Evolutionary conservation across 2,329 filamentous ascomycete genomes (phyloP).

Genomic region (Exophiala spinifera): DNA sequence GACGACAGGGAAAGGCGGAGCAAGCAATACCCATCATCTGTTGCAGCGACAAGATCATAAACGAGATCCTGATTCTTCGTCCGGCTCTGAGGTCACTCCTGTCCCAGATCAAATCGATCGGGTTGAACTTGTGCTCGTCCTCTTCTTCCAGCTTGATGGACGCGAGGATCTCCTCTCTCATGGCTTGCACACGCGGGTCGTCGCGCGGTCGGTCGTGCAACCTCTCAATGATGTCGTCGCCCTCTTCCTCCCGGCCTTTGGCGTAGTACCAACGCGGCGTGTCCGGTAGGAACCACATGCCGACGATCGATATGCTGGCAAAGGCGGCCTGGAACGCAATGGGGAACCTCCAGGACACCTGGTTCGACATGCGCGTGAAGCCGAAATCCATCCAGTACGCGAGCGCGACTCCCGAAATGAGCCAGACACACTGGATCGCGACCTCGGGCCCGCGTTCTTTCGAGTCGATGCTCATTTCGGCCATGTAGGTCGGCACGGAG

Average conservation of each 20-base stretch:
- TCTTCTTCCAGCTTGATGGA: conserved; percentile 24
- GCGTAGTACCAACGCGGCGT: conserved; percentile 35
- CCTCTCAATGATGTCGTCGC: conserved; percentile 26
- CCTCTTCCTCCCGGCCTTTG: conserved; percentile 28
- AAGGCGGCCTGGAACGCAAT: conserved; percentile 34
- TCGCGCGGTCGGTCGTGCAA: conserved; percentile 19
- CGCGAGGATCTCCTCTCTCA: conserved; percentile 29
- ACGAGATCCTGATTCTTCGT: conserved; percentile 38
- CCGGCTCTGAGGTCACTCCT: conserved; percentile 36
- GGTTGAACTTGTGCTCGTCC: conserved; percentile 32
- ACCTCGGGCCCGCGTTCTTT: conserved; percentile 32
- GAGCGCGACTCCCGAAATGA: conserved; percentile 29
- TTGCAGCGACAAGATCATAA: conserved; percentile 33
- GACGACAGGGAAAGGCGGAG: neutral
- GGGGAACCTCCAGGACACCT: conserved; percentile 35
- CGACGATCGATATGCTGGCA: conserved; percentile 27
- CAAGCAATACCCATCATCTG: conserved; percentile 33
- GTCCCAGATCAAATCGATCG: conserved; percentile 33
- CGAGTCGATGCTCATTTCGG: conserved; percentile 33
- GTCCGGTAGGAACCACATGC: conserved; percentile 30
- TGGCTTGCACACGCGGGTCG: conserved; percentile 24
- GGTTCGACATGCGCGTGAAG: conserved; percentile 29
- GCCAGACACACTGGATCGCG: conserved; percentile 32
- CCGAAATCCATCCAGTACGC: conserved; percentile 36
- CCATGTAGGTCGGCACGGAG: conserved; percentile 34